Conservation (phyloP, 1,284 basidiomycete genomes). For the Crocinoboletus sp. region DNA sequence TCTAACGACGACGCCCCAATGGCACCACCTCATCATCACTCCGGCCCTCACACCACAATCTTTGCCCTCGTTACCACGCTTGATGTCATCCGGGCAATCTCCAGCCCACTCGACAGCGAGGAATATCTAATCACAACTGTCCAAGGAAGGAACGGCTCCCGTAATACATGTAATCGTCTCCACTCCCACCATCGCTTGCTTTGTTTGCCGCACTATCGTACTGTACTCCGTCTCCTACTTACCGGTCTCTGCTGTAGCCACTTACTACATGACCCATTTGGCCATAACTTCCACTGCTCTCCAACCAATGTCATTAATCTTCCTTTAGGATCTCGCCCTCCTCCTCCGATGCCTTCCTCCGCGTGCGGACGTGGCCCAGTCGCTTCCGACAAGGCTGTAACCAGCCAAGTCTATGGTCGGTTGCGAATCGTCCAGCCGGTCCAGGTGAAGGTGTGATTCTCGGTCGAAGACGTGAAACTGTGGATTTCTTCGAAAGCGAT, state of each 20-base stretch:
- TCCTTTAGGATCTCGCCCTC: neutral
- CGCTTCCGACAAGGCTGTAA: neutral
- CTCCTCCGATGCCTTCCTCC: neutral
- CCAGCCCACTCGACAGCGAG: no score
- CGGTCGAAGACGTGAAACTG: neutral
- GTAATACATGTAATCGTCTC: constrained; percentile 15
- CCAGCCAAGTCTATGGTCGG: neutral
- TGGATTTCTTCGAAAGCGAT: constrained; percentile 1
- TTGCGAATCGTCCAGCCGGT: constrained; percentile 9
- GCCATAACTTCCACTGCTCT: constrained; percentile 3
- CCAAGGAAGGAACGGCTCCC: constrained; percentile 19
- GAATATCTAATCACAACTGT: constrained; percentile 19
- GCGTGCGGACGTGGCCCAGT: neutral
- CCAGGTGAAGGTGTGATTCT: constrained; percentile 8
- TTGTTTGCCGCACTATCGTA: constrained; percentile 6
- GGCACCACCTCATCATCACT: neutral
- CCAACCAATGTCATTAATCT: constrained; percentile 1
- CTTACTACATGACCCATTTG: constrained; percentile 9
- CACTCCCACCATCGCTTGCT: constrained; percentile 2
- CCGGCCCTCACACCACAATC: constrained; percentile 4
- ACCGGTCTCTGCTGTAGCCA: constrained; percentile 18
- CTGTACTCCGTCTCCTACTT: constrained; percentile 6
- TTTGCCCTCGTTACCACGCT: no score
- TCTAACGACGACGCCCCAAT: no score
- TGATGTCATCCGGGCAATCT: no score